Percentiles rank a stretch among this genome's conserved stretches.
phyloP scores from a whole-genome alignment of 495 filamentous ascomycete genomes.

The Letharia columbiana region DNA sequence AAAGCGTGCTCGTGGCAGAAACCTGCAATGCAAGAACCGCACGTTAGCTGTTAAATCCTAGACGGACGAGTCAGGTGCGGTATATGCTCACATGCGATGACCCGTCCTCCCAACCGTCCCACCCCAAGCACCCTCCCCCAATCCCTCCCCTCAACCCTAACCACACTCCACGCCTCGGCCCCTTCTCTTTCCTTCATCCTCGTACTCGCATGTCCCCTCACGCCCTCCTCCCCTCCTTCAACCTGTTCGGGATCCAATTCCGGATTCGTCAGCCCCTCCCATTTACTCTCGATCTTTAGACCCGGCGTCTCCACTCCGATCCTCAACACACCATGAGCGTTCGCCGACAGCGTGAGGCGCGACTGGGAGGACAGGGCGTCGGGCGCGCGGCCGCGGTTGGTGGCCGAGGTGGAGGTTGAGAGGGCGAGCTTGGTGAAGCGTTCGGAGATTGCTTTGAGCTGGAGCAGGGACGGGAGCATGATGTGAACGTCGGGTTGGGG shows the following conservation, averaged over 20 bases:
- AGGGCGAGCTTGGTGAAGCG: conserved; percentile 77
- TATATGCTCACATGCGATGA: conserved; percentile 52
- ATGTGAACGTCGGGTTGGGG: conserved; percentile 93
- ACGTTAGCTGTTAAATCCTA: no score
- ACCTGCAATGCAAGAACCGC: conserved; percentile 29
- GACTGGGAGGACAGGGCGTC: conserved; percentile 43
- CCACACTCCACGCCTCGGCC: conserved; percentile 66
- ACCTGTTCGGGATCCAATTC: conserved; percentile 68
- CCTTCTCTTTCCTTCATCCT: conserved; percentile 53
- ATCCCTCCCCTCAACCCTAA: conserved; percentile 57
- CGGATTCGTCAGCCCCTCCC: conserved; percentile 76
- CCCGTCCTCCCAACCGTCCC: conserved; percentile 75
- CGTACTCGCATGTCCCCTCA: conserved; percentile 65
- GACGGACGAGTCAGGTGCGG: neutral
- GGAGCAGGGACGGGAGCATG: conserved; percentile 69
- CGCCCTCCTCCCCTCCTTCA: conserved; percentile 49
- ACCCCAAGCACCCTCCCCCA: conserved; percentile 73
- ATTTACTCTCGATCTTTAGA: conserved; percentile 70
- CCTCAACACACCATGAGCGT: conserved; percentile 79
- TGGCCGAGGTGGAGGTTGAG: conserved; percentile 26
- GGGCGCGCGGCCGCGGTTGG: conserved; percentile 20
- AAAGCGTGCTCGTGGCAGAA: conserved; percentile 72
- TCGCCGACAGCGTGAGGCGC: conserved; percentile 73
- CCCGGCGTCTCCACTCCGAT: conserved; percentile 70
- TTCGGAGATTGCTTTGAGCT: conserved; percentile 85